Evolutionary conservation across 306 rosid genomes (phyloP).

Genomic region (Oxytropis ochrocephala): DNA sequence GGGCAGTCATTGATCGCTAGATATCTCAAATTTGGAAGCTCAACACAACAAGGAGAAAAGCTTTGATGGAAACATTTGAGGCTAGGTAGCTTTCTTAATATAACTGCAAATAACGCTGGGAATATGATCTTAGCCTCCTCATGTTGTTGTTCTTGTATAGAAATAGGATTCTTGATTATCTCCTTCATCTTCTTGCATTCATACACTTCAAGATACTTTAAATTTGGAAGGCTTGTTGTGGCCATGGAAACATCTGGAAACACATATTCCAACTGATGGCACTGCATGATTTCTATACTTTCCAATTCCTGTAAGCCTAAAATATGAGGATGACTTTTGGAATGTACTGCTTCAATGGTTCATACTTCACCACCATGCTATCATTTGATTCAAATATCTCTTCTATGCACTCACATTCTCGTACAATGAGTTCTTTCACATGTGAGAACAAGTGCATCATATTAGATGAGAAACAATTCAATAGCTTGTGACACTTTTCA

Average conservation of each 20-base stretch:
- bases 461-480: neutral
- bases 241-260: neutral
- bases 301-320: neutral
- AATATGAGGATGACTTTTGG: too few species aligned
- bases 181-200: neutral
- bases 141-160: neutral
- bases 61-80: neutral
- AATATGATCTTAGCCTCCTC: neutral
- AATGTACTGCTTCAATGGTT: too few species aligned
- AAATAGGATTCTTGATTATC: neutral
- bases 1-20: neutral
- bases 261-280: constrained; percentile 1
- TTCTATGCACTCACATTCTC: neutral
- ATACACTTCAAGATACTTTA: fast-evolving
- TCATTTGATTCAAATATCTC: constrained; percentile 9
- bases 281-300: fast-evolving
- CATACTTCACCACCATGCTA: too few species aligned
- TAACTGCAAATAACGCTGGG: fast-evolving
- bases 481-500: neutral
- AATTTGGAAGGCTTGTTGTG: neutral
- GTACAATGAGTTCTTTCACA: fast-evolving
- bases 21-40: fast-evolving
- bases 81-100: neutral
- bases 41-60: neutral
- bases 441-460: neutral